Evolutionary conservation across 129 eudicot genomes (phyloP).

Genomic region (Flaveria trinervia): DNA sequence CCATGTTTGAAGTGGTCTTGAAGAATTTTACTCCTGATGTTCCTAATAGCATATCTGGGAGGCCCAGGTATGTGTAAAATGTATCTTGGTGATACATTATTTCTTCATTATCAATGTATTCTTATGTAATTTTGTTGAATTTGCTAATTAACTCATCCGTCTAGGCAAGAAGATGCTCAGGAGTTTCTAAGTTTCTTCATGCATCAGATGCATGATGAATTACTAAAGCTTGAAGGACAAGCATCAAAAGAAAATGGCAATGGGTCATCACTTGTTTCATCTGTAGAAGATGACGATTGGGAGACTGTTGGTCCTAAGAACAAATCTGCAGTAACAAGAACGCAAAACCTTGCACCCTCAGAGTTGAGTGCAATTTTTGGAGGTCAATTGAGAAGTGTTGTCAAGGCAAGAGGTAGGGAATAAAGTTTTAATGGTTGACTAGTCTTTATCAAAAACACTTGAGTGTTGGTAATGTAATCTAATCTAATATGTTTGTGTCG

Average conservation of each 20-base stretch:
- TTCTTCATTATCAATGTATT: background rate
- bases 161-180: conserved; percentile 99
- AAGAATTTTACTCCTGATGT: conserved; percentile 87
- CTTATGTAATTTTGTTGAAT: background rate
- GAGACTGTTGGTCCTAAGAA: conserved; percentile 97
- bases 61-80: conserved; percentile 62
- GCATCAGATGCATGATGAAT: conserved; percentile 95
- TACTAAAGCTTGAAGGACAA: conserved; percentile 81
- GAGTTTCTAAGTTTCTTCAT: conserved; percentile 83
- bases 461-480: background rate
- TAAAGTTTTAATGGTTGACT: conserved; percentile 7
- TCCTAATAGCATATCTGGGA: conserved; percentile 67
- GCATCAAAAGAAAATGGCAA: conserved; percentile 47
- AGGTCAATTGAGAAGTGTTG: conserved; percentile 82
- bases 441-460: background rate
- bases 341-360: conserved; percentile 78
- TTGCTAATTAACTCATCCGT: background rate
- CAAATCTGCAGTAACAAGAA: conserved; percentile 93
- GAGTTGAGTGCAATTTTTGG: conserved; percentile 86
- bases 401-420: conserved; percentile 75
- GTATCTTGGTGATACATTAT: background rate
- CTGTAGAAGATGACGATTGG: conserved; percentile 94
- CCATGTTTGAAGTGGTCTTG: conserved; percentile 78
- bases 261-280: conserved; percentile 61
- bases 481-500: background rate